These are phyloP conservation scores for Trametes versicolor DNA, from an alignment of 1,284 basidiomycete genomes.

Conservation along the genomic window DNA sequence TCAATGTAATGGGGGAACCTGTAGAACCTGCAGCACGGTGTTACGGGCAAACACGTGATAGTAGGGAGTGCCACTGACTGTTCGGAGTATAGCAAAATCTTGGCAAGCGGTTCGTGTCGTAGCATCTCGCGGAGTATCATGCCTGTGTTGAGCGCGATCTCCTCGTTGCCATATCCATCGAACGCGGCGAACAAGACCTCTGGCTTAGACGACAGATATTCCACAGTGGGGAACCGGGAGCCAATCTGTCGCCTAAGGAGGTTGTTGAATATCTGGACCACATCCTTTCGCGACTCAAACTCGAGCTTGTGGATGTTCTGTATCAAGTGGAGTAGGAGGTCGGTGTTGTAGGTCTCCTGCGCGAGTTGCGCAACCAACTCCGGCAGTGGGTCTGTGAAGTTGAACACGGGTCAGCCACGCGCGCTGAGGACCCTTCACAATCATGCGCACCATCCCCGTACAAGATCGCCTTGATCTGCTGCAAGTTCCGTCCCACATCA, in stretches of 20 bases:
- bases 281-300: conserved; percentile 97
- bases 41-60: neutral
- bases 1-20: conserved; percentile 97
- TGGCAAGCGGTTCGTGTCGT: conserved; percentile 90
- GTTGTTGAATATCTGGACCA: conserved; percentile 96
- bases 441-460: conserved; percentile 80
- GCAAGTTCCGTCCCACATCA: conserved; percentile 89
- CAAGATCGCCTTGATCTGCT: conserved; percentile 88
- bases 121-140: conserved; percentile 99
- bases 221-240: conserved; percentile 92
- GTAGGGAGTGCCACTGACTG: conserved; percentile 68
- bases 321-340: conserved; percentile 87
- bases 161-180: conserved; percentile 93
- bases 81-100: conserved; percentile 92
- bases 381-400: conserved; percentile 73
- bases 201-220: conserved; percentile 87
- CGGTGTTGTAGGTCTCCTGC: conserved; percentile 94
- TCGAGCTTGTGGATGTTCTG: conserved; percentile 89
- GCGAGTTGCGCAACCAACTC: conserved; percentile 93
- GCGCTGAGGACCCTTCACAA: conserved; percentile 14
- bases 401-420: conserved; percentile 26
- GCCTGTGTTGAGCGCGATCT: conserved; percentile 96
- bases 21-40: conserved; percentile 80
- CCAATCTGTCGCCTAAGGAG: conserved; percentile 97
- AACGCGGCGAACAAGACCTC: conserved; percentile 92